Evolutionary conservation across 352 stramenopile genomes (phyloP).

Genomic region (Salisapilia sapeloensis): DNA sequence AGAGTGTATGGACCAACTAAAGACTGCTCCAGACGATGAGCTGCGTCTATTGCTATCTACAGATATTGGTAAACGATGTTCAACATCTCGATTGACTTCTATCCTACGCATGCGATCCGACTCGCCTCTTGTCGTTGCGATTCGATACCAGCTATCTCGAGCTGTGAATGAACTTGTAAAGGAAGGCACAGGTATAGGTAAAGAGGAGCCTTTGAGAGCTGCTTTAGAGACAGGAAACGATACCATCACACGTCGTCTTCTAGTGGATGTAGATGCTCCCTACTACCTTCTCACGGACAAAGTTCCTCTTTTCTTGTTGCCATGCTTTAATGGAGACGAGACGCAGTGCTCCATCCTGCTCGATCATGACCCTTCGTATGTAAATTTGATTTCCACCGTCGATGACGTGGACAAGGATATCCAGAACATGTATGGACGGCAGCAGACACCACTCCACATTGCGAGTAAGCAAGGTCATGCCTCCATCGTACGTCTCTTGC

Average conservation of each 20-base stretch:
- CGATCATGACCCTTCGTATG: slow-evolving; percentile 24
- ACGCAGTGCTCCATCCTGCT: slow-evolving; percentile 64
- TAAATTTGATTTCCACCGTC: slow-evolving; percentile 63
- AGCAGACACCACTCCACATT: slow-evolving; percentile 63
- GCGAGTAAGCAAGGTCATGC: slow-evolving; percentile 53
- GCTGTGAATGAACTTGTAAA: slow-evolving; percentile 65
- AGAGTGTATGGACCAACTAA: slow-evolving; percentile 35
- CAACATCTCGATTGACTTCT: slow-evolving; percentile 42
- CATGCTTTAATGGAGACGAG: slow-evolving; percentile 44
- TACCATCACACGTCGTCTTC: slow-evolving; percentile 46
- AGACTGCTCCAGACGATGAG: slow-evolving; percentile 18
- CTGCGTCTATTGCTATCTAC: slow-evolving; percentile 43
- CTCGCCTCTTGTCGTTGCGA: slow-evolving; percentile 44
- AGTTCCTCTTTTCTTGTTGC: slow-evolving; percentile 57
- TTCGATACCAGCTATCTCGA: slow-evolving; percentile 62
- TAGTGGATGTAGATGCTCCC: slow-evolving; percentile 48
- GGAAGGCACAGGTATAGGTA: slow-evolving; percentile 16
- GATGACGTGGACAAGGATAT: slow-evolving; percentile 72
- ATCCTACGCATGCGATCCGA: slow-evolving; percentile 40
- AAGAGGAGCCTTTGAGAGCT: slow-evolving; percentile 47
- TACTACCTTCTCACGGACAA: slow-evolving; percentile 68
- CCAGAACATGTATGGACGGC: slow-evolving; percentile 36
- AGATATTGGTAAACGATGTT: slow-evolving; percentile 44
- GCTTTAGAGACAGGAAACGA: slow-evolving; percentile 58
- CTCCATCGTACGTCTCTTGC: slow-evolving; percentile 34